A percentile compares a stretch with the other conserved stretches of the same genome.
Evolutionary conservation across 805 yeast species (phyloP).

Genomic region (Scheffersomyces lignosus): DNA sequence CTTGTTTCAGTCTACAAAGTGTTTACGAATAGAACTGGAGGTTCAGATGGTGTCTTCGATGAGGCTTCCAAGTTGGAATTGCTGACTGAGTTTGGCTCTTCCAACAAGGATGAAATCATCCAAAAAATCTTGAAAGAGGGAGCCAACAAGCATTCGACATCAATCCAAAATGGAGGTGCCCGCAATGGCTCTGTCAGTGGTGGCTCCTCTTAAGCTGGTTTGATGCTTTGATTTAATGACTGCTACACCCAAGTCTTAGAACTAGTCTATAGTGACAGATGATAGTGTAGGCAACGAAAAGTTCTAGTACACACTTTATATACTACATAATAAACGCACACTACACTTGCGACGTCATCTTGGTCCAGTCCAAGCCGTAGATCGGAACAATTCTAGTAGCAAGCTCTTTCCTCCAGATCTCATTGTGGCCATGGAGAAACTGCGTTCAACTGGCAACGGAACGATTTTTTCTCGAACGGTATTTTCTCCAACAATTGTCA

Average conservation of each 20-base stretch:
- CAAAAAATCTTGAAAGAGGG: slow-evolving; percentile 63
- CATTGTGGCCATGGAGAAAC: too few relatives aligned
- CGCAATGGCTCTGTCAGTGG: slow-evolving; percentile 47
- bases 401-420: too few relatives aligned
- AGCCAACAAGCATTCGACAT: slow-evolving; percentile 39
- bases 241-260: too few relatives aligned
- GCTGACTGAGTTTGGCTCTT: slow-evolving; percentile 66
- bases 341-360: too few relatives aligned
- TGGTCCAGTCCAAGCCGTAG: too few relatives aligned
- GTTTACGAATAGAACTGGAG: slow-evolving; percentile 63
- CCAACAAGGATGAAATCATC: slow-evolving; percentile 56
- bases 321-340: too few relatives aligned
- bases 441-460: too few relatives aligned
- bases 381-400: too few relatives aligned
- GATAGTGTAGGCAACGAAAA: slow-evolving; percentile 7
- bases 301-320: slow-evolving; percentile 11
- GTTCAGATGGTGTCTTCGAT: slow-evolving; percentile 69
- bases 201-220: slow-evolving; percentile 23
- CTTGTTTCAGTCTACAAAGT: slow-evolving; percentile 66
- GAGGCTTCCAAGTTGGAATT: slow-evolving; percentile 69
- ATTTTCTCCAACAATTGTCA: too few relatives aligned
- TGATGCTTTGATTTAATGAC: too few relatives aligned
- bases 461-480: too few relatives aligned
- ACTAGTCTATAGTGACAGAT: slow-evolving; percentile 12
- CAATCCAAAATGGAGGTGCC: slow-evolving; percentile 19